Conservation (phyloP, 78 protist genomes). For the Anaeramoeba flamelloides region DNA sequence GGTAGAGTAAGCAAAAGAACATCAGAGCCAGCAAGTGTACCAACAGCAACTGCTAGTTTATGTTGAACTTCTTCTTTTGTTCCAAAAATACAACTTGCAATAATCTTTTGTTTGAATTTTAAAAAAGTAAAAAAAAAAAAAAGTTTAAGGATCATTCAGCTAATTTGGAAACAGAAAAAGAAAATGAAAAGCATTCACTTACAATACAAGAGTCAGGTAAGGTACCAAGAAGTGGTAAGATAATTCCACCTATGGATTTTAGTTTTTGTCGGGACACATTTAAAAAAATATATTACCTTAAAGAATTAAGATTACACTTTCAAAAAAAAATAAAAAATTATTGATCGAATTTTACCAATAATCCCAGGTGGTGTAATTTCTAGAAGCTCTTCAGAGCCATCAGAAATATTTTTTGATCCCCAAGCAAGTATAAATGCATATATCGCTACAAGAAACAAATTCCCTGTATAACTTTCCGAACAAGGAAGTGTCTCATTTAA, state of each 20-base stretch:
- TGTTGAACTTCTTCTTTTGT: neutral
- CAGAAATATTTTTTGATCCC: conserved; percentile 32
- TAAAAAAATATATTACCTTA: no score
- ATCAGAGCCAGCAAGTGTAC: conserved; percentile 23
- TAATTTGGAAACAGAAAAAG: no score
- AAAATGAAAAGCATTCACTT: no score
- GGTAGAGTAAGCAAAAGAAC: conserved; percentile 22
- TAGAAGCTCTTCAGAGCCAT: conserved; percentile 30
- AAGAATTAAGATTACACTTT: no score
- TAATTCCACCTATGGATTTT: conserved; percentile 24
- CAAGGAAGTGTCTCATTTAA: no score
- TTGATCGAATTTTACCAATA: no score
- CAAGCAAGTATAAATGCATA: conserved; percentile 26
- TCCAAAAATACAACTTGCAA: conserved; percentile 6
- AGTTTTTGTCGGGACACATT: no score
- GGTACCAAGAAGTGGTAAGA: conserved; percentile 27
- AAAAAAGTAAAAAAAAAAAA: no score
- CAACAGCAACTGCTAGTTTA: conserved; percentile 13
- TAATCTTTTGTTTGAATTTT: no score
- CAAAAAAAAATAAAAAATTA: no score
- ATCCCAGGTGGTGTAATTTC: conserved; percentile 17
- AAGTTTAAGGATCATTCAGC: no score
- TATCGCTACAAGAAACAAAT: conserved; percentile 16
- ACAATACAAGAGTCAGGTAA: conserved; percentile 18
- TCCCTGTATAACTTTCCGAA: no score